phyloP scores from a whole-genome alignment of 768 basidiomycete genomes.

The Termitomyces sp. region DNA sequence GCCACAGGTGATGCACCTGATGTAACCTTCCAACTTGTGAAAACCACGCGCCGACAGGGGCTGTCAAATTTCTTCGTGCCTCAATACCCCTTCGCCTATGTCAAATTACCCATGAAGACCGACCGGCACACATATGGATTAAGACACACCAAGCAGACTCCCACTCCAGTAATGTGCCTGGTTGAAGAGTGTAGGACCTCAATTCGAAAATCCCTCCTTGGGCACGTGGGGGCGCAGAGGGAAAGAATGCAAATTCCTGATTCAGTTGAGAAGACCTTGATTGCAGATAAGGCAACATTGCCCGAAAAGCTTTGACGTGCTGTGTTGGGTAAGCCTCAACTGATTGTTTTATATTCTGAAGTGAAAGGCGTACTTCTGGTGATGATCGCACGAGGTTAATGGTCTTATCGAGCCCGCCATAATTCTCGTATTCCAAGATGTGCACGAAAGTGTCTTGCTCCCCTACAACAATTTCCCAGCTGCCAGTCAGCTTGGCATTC shows the following conservation, averaged over 20 bases:
- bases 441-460: constrained; percentile 78
- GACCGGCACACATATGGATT: constrained; percentile 5
- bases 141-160: constrained; percentile 76
- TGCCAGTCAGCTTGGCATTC: constrained; percentile 85
- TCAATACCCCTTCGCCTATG: constrained; percentile 93
- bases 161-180: constrained; percentile 93
- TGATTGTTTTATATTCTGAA: background rate
- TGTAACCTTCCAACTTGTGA: constrained; percentile 80
- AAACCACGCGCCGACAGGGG: constrained; percentile 90
- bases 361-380: constrained; percentile 40
- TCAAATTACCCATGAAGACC: background rate
- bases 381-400: constrained; percentile 56
- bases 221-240: constrained; percentile 79
- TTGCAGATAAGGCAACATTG: constrained; percentile 70
- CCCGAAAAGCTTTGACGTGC: constrained; percentile 64
- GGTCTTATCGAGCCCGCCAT: constrained; percentile 81
- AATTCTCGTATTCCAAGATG: constrained; percentile 93
- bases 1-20: constrained; percentile 96
- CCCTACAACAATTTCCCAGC: constrained; percentile 89
- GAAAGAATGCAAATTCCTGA: constrained; percentile 95
- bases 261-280: constrained; percentile 74
- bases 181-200: constrained; percentile 80
- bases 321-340: constrained; percentile 17
- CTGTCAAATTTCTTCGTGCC: constrained; percentile 81
- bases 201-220: constrained; percentile 94